Base-by-base conservation (phyloP, 2,329 filamentous ascomycete genomes). In the Mariannaea sp. region DNA sequence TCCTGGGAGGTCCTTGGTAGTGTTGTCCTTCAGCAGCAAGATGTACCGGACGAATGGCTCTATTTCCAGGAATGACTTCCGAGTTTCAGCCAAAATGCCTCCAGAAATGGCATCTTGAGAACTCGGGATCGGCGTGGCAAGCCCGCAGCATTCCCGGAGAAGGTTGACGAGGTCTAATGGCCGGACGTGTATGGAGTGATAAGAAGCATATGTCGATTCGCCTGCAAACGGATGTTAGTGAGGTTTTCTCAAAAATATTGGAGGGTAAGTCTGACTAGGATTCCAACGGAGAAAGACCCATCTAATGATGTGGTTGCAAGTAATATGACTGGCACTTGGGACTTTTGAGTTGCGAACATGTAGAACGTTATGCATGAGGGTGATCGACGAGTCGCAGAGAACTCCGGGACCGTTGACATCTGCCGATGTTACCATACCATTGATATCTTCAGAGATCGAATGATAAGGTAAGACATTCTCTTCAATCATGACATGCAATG, bases 281-380 rank as follows among this genome's bases (percentile, higher is more conserved):
- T 85, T 86, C 92, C 93, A 99, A 64, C 82, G 87, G 27, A 85
- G 81, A 62, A 92, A 86, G 1, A 94, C 71, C 94, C 94, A 99
- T 62, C 85, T 81, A 50, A 94, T 82, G 29, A 94, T 80, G 63
- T 89, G 84, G 58, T 85, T 88, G 30, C 84, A 86, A 3, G 86
- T 88, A 32, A 79, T 78, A 60, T 86, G 82, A 59, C 83, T 89
- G 29, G 83, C 82, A 53, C 83, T 86, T 2, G 90, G 88, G 38
- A 88, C 84, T 63, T 87, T 81, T 22, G 82, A 79, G 60, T 88
- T 85, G 46, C 85, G 83, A 33, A 85, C 75, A 50, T 85, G 80
- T 29, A 94, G 76, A 35, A 95, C 71, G 49, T 82, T 81, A 13
- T 81, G 77, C 83, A 96, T 90, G 33, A 99, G 71, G 2, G 80